Evolutionary conservation across 2,329 filamentous ascomycete genomes (phyloP).

Genomic region (Trichoderma afroharzianum): DNA sequence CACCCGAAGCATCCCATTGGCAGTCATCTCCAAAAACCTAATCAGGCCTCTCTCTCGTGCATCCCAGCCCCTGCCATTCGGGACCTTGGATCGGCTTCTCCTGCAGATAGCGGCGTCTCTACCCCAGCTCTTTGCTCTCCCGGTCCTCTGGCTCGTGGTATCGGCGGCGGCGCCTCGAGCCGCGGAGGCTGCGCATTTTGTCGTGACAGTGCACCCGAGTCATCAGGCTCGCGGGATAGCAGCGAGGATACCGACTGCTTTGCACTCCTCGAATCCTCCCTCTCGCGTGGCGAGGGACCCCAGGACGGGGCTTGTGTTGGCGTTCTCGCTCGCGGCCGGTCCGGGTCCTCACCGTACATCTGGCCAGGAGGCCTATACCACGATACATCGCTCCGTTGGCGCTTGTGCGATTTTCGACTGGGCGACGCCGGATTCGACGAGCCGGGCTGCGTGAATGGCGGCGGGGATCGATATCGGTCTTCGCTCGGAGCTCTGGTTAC

Average conservation of each 20-base stretch:
- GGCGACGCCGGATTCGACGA: slow-evolving; percentile 26
- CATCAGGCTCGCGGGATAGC: slow-evolving; percentile 24
- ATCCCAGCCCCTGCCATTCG: slow-evolving; percentile 3
- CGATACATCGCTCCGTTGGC: slow-evolving; percentile 37
- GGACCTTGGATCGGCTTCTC: slow-evolving; percentile 12
- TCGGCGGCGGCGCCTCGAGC: slow-evolving; percentile 10
- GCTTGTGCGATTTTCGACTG: slow-evolving; percentile 31
- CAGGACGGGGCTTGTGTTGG: slow-evolving; percentile 20
- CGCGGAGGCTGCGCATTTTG: slow-evolving; percentile 10
- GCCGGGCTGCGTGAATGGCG: slow-evolving; percentile 28
- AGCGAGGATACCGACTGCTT: slow-evolving; percentile 36
- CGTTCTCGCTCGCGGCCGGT: slow-evolving; percentile 20
- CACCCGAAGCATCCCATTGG: background rate
- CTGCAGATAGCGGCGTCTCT: background rate
- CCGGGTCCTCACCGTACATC: slow-evolving; percentile 23
- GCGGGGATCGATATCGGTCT: slow-evolving; percentile 33
- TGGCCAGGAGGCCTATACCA: slow-evolving; percentile 31
- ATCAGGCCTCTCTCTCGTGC: slow-evolving; percentile 12
- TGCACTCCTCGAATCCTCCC: slow-evolving; percentile 28
- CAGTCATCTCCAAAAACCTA: background rate
- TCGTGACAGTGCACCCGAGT: background rate
- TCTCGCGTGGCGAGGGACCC: slow-evolving; percentile 25
- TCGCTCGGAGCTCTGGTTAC: slow-evolving; percentile 28
- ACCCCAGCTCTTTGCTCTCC: slow-evolving; percentile 3
- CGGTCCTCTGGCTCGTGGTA: slow-evolving; percentile 4